Conservation (phyloP, 805 yeast species). For the Yarrowia sp. region DNA sequence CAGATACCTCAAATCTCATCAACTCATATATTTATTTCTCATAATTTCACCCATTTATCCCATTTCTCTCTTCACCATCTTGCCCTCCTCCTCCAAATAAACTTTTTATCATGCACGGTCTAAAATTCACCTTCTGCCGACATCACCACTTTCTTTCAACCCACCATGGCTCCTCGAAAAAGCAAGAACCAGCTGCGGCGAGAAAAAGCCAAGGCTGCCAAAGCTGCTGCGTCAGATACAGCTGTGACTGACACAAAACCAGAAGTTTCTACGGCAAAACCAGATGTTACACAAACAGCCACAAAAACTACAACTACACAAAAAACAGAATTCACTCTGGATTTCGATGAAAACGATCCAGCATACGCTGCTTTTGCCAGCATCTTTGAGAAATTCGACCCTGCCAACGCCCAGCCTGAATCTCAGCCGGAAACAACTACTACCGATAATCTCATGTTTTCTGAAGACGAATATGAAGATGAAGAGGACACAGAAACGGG, state of each 20-base stretch:
- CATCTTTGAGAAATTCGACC: constrained; percentile 13
- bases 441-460: constrained; percentile 7
- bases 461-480: constrained; percentile 26
- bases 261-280: not conserved
- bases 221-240: constrained; percentile 27
- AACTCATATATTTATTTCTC: too few species aligned
- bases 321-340: not conserved
- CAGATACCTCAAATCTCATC: not conserved
- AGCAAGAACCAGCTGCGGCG: constrained; percentile 43
- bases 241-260: not conserved
- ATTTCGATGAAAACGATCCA: not conserved
- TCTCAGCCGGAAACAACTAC: not conserved
- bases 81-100: too few species aligned
- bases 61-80: too few species aligned
- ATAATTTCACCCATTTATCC: too few species aligned
- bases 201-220: constrained; percentile 45
- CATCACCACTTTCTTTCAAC: not conserved
- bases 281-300: too few species aligned
- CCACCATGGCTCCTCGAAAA: constrained; percentile 38
- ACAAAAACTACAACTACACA: not conserved
- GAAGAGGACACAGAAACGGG: constrained; percentile 40
- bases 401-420: not conserved
- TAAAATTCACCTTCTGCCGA: too few species aligned
- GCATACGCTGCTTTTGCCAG: constrained; percentile 1
- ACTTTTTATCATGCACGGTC: too few species aligned